Base-by-base conservation (phyloP, 1,284 basidiomycete genomes). In the Marasmius sp. region DNA sequence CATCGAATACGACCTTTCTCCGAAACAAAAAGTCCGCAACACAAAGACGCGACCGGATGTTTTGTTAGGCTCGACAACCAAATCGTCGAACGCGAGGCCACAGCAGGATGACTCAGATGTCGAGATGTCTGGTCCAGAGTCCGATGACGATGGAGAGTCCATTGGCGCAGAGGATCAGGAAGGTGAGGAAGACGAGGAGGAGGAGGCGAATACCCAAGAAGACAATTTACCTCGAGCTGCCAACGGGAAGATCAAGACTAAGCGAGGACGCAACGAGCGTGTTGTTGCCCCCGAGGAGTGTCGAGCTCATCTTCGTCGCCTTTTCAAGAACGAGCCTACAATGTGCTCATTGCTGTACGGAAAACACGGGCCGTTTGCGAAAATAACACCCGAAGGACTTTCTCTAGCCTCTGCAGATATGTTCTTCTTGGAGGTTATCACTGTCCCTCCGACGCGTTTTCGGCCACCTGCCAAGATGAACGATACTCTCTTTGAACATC, bases 351-450 rank as follows among this genome's bases (percentile, higher is more conserved):
- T 99, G 53, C 79, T 99, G 50, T 99, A 94, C 75, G 95, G 96
- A 41, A 89, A 94, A 55, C 97, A 98, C 72, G 96, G 96, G 20
- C 88, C 91, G 1, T 92, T 94, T 70, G 85, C 91, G 8, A 80
- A 80, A 34, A 72, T 90, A 51, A 82, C 83, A 14, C 70, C 75
- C 18, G 77, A 83, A 38, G 83, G 82, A 49, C 73, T 90, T 10
- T 86, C 86, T 16, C 71, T 83, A 47, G 91, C 93, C 33, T 93
- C 89, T 49, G 92, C 95, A 52, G 96, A 97, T 73, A 95, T 98
- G 85, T 99, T 99, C 78, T 99, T 99, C 82, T 82, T 99, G 81
- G 93, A 97, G 43, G 95, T 93, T 59, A 74, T 99, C 37, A 88
- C 94, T 36, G 92, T 99, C 39, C 86, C 96, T 22, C 97, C 97